Percentiles rank a stretch among this genome's conserved stretches.
Evolutionary conservation across 176 grass and related monocot species (phyloP).

Genomic region (Lolium multiflorum): DNA sequence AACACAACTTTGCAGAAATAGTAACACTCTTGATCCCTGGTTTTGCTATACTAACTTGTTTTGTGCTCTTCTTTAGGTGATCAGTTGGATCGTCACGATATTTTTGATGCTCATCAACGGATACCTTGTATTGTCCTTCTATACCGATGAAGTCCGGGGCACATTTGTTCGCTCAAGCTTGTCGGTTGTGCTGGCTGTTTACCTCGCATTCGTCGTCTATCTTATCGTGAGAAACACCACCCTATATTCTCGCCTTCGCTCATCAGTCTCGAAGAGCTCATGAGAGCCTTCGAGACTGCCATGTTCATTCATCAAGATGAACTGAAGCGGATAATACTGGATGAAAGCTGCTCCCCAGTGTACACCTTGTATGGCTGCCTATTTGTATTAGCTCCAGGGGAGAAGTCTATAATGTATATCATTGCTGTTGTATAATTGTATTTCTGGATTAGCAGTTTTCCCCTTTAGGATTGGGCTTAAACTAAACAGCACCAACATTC

Average conservation of each 20-base stretch:
- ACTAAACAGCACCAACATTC: neutral
- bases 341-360: conserved; percentile 24
- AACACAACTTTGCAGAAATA: neutral
- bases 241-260: conserved; percentile 57
- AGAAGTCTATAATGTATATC: conserved; percentile 35
- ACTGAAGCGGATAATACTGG: conserved; percentile 21
- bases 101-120: conserved; percentile 97
- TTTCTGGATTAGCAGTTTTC: conserved; percentile 42
- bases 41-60: conserved; percentile 1
- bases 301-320: conserved; percentile 25
- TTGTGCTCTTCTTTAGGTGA: conserved; percentile 58
- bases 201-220: conserved; percentile 78
- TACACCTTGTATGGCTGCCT: conserved; percentile 38
- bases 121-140: conserved; percentile 87
- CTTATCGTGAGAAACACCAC: conserved; percentile 66
- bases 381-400: conserved; percentile 37
- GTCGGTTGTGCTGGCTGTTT: conserved; percentile 54
- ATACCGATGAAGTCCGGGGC: conserved; percentile 66
- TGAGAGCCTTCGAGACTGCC: conserved; percentile 53
- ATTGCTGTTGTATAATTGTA: conserved; percentile 40
- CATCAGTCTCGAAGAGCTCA: conserved; percentile 57
- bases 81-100: conserved; percentile 81
- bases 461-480: conserved; percentile 30
- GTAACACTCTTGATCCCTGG: neutral
- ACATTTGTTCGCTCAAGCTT: conserved; percentile 71